Percentiles rank a stretch among this genome's conserved stretches.
Evolutionary conservation across 1,284 basidiomycete genomes (phyloP).

Genomic region (Austroboletus olivaceoglutinosus): DNA sequence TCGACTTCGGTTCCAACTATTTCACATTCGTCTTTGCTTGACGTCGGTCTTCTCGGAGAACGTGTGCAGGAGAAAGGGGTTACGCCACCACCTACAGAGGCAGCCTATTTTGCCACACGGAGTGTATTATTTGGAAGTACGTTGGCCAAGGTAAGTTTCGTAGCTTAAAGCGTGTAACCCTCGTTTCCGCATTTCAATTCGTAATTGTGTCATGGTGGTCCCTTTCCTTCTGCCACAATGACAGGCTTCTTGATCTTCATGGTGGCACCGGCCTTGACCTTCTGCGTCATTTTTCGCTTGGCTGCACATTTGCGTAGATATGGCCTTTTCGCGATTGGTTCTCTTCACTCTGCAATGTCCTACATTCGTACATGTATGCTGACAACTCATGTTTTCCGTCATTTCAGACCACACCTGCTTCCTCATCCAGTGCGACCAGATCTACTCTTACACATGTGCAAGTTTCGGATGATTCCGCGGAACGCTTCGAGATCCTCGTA

Average conservation of each 20-base stretch:
- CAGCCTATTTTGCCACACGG: conserved; percentile 2
- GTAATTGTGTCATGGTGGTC: neutral
- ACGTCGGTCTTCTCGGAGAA: conserved; percentile 2
- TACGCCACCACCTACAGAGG: neutral
- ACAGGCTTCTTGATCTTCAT: neutral
- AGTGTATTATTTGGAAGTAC: conserved; percentile 20
- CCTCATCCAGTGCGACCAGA: conserved; percentile 17
- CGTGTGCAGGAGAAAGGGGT: neutral
- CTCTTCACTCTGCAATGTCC: conserved; percentile 1
- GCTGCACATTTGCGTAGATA: conserved; percentile 9
- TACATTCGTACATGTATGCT: conserved; percentile 4
- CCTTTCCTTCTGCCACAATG: neutral
- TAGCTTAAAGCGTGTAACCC: conserved; percentile 10
- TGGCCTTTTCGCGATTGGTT: conserved; percentile 14
- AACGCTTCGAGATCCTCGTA: conserved; percentile 50
- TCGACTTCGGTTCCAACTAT: conserved; percentile 3
- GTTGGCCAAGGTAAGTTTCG: conserved; percentile 16
- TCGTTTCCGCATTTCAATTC: neutral
- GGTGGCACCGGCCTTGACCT: neutral
- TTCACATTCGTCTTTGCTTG: conserved; percentile 21
- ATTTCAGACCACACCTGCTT: conserved; percentile 5
- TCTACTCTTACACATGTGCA: conserved; percentile 8
- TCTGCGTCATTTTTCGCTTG: conserved; percentile 1
- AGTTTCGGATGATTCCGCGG: conserved; percentile 14
- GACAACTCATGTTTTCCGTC: conserved; percentile 7